Base-by-base conservation (phyloP, 768 basidiomycete species). In the Kwoniella shandongensis region DNA sequence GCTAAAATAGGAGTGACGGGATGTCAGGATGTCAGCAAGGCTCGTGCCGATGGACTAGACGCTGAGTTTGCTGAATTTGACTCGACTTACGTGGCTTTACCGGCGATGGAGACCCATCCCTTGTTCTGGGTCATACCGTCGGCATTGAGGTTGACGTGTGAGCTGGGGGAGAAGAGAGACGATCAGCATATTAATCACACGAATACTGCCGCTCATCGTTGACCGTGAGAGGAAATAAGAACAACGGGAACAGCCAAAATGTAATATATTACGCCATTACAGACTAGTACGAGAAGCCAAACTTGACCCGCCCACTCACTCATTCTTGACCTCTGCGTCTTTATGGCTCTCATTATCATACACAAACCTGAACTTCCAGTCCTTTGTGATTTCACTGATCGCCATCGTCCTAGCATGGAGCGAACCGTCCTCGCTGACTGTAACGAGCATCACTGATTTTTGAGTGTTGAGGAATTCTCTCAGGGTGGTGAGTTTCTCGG, bases 361-460 rank as follows among this genome's bases (percentile, higher is more conserved):
- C 57, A 76, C 64, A 64, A 68, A 76, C 51, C 66, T 60, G 36
- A 73, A 65, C 54, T 65, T 64, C 67, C 70, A 69, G 62, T 74
- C 61, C 76, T 77, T 6, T 78, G 85, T 86, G 56, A 39, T 56
- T 18, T 53, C 67, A n/a, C 83, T 80, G 18, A 87, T 86, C 15
- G 82, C 80, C 91, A 93, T 92, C 23, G 86, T 86, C 54, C 90
- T 83, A 7, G 88, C 84, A 74, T 92, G 90, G 20, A 93, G 75
- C 40, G 82, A 78, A 0, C 88, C 89, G 52, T 83, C 79, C 13
- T 81, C 69, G 17, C 84, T 81, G 35, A 86, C 85, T 13, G 88
- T 89, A 10, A 88, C 87, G 18, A 92, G 78, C 86, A 91, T 89
- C 50, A 86, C 87, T 0, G 82, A 84, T 66, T 83, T 80, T 8